Percentiles rank a stretch among this genome's conserved stretches.
Evolutionary conservation across 495 filamentous ascomycete genomes (phyloP).

Genomic region (Pyrenula aspistea): DNA sequence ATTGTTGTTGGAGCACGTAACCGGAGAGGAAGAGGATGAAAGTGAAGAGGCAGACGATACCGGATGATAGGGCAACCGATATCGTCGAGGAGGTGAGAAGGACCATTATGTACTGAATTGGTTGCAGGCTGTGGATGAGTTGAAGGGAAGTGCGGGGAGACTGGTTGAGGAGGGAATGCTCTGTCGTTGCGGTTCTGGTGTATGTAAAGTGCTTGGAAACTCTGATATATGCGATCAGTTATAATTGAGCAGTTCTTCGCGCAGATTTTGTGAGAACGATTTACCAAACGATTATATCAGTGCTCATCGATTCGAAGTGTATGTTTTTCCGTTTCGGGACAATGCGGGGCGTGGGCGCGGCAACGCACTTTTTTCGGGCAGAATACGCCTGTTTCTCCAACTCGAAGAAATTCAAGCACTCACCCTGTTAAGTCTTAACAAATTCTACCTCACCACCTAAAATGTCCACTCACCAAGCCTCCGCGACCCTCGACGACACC

Average conservation of each 20-base stretch:
- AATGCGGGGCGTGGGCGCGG: background rate
- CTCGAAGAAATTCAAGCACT: background rate
- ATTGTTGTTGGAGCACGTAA: conserved; percentile 60
- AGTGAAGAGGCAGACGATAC: conserved; percentile 48
- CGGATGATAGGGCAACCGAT: conserved; percentile 29
- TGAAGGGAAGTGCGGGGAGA: background rate
- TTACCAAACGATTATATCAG: too few relatives aligned
- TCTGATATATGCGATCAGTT: too few relatives aligned
- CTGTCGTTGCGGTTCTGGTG: too few relatives aligned
- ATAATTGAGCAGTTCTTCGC: too few relatives aligned
- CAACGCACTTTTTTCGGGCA: background rate
- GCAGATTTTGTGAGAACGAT: too few relatives aligned
- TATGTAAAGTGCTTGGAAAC: too few relatives aligned
- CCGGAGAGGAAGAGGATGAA: conserved; percentile 56
- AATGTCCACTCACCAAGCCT: conserved; percentile 49
- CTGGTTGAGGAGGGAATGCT: too few relatives aligned
- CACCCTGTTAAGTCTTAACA: background rate
- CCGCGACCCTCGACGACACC: conserved; percentile 65
- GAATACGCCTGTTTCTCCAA: background rate
- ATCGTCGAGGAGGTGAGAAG: conserved; percentile 33
- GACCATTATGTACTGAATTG: conserved; percentile 20
- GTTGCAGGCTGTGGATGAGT: too few relatives aligned
- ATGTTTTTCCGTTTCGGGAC: background rate
- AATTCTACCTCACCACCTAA: background rate
- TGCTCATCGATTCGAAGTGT: background rate